These are phyloP conservation scores for Globisporangium nodosum DNA, from an alignment of 352 stramenopile genomes.

Conservation along the genomic window DNA sequence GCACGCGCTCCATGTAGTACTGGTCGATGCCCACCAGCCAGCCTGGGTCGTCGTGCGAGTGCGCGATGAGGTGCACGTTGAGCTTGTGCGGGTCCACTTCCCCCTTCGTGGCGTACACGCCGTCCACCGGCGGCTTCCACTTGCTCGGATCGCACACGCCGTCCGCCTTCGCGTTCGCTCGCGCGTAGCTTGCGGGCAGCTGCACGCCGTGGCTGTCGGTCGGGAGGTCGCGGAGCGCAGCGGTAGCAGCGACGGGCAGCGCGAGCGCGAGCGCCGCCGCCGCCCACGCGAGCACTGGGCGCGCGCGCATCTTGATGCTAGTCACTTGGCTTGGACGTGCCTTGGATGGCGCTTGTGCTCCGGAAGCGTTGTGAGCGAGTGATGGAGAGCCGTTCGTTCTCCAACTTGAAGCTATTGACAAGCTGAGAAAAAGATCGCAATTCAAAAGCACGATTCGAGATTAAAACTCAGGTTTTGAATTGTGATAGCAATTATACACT, in stretches of 20 bases:
- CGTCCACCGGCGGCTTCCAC: slow-evolving; percentile 57
- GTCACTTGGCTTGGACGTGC: neutral
- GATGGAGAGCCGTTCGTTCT: too few species aligned
- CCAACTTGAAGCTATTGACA: neutral
- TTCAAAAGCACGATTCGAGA: neutral
- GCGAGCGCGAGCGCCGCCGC: slow-evolving; percentile 12
- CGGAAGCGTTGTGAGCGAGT: neutral
- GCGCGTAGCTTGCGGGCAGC: slow-evolving; percentile 1
- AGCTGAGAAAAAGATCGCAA: neutral
- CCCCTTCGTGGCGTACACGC: slow-evolving; percentile 61
- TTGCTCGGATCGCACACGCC: slow-evolving; percentile 50
- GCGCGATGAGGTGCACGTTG: slow-evolving; percentile 95
- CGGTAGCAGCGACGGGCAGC: neutral
- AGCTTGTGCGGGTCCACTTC: slow-evolving; percentile 63
- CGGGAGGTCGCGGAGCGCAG: neutral
- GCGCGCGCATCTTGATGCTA: slow-evolving; percentile 10
- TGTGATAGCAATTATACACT: too few species aligned
- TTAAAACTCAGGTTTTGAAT: neutral
- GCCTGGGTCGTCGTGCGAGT: slow-evolving; percentile 94
- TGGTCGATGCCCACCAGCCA: slow-evolving; percentile 98
- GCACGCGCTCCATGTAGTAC: slow-evolving; percentile 93
- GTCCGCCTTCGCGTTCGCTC: neutral
- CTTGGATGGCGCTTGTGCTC: too few species aligned
- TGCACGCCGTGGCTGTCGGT: slow-evolving; percentile 14
- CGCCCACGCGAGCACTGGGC: slow-evolving; percentile 2